Evolutionary conservation across 148 eudicot genomes (phyloP).

Genomic region (Arctostaphylos glauca): DNA sequence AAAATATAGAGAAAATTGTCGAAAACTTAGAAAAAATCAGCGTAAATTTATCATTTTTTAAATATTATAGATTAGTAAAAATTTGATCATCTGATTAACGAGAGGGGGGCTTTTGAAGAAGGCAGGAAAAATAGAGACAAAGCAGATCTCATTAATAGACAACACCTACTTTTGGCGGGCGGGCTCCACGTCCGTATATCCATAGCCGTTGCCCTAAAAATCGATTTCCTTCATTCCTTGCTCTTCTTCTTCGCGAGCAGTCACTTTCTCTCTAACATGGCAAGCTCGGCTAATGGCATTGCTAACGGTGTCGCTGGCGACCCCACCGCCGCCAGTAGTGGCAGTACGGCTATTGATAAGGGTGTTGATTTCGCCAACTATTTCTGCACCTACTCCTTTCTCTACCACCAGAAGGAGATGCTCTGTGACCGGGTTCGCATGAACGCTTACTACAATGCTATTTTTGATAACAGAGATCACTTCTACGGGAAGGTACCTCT

Average conservation of each 20-base stretch:
- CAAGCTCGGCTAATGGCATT: slow-evolving; percentile 40
- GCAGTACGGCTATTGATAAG: slow-evolving; percentile 55
- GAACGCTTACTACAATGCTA: slow-evolving; percentile 83
- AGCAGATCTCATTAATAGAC: too few relatives aligned
- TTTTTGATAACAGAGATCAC: slow-evolving; percentile 74
- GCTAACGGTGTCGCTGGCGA: slow-evolving; percentile 14
- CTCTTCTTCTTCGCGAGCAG: not conserved
- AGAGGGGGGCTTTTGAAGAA: too few relatives aligned
- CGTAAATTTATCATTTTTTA: too few relatives aligned
- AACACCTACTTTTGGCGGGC: not conserved
- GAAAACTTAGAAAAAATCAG: too few relatives aligned
- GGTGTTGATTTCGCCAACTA: slow-evolving; percentile 93
- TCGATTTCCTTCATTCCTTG: not conserved
- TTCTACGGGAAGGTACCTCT: slow-evolving; percentile 66
- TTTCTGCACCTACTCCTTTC: slow-evolving; percentile 88
- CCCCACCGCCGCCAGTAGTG: slow-evolving; percentile 21
- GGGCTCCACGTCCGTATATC: not conserved
- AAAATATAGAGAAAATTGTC: too few relatives aligned
- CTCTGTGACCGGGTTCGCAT: slow-evolving; percentile 91
- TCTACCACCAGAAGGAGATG: slow-evolving; percentile 97
- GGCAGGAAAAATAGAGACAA: too few relatives aligned
- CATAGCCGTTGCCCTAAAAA: slow-evolving; percentile 1
- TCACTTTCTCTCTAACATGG: slow-evolving; percentile 25
- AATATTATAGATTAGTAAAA: too few relatives aligned
- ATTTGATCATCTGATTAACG: too few relatives aligned